Evolutionary conservation across 768 basidiomycete species (phyloP).

Genomic region (Hypholoma sublateritium): DNA sequence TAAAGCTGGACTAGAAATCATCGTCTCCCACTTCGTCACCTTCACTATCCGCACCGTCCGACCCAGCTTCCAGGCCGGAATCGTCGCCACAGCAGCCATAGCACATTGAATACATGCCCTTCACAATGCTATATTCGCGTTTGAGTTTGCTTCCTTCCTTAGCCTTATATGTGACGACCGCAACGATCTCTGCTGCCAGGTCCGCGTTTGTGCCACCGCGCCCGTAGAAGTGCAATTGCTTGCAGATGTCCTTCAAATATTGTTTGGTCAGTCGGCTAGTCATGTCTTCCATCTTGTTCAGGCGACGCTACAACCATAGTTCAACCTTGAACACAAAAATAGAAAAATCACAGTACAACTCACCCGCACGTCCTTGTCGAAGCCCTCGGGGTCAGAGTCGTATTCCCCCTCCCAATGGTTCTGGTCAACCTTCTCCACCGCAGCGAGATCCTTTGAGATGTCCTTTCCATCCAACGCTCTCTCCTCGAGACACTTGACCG

Average conservation of each 20-base stretch:
- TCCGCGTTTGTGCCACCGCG: neutral
- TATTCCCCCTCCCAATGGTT: constrained; percentile 6
- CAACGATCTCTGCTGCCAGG: neutral
- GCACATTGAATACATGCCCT: neutral
- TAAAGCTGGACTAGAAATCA: neutral
- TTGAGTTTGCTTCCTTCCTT: neutral
- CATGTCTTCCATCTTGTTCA: constrained; percentile 6
- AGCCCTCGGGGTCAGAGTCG: constrained; percentile 3
- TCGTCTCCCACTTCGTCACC: neutral
- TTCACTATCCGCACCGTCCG: neutral
- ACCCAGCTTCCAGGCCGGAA: neutral
- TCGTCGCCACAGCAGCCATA: constrained; percentile 4
- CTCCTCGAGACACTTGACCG: neutral
- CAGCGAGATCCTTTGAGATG: neutral
- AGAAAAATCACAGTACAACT: neutral
- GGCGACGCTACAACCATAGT: neutral
- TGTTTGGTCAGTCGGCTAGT: neutral
- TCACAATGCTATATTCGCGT: constrained; percentile 4
- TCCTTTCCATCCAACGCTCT: neutral
- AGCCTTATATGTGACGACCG: neutral
- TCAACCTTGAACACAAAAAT: too few species aligned
- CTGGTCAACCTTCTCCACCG: neutral
- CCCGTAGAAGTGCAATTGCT: neutral
- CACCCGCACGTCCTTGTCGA: neutral
- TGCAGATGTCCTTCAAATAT: constrained; percentile 4